Percentiles rank a stretch among this genome's conserved stretches.
phyloP scores from a whole-genome alignment of 768 basidiomycete species.

The Amanita subjunquillea region DNA sequence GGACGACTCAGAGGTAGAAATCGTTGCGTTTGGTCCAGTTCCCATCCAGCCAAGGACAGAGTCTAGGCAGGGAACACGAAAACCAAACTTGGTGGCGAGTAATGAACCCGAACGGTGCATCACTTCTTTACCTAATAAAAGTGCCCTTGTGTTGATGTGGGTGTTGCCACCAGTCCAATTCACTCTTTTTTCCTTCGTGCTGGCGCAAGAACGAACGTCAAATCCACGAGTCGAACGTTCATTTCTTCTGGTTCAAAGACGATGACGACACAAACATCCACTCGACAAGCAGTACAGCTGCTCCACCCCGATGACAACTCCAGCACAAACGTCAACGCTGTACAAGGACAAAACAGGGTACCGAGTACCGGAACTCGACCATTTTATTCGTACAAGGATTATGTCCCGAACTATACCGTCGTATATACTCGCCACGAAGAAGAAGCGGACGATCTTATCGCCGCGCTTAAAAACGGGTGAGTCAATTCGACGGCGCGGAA shows the following conservation, averaged over 20 bases:
- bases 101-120: neutral
- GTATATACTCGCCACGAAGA: constrained; percentile 19
- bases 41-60: neutral
- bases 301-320: no score
- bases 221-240: neutral
- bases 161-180: neutral
- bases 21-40: neutral
- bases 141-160: neutral
- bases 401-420: constrained; percentile 13
- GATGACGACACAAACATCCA: neutral
- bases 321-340: no score
- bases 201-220: neutral
- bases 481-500: neutral
- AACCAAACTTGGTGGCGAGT: neutral
- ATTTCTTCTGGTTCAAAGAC: neutral
- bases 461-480: constrained; percentile 15
- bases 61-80: no score
- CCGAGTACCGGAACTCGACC: constrained; percentile 1
- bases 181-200: neutral
- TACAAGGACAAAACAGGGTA: neutral
- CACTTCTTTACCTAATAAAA: neutral
- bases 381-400: constrained; percentile 20
- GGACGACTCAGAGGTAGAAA: neutral
- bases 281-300: no score
- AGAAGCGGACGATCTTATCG: constrained; percentile 21